These are phyloP conservation scores for Malania oleifera DNA, from an alignment of 164 flowering plant species.

Conservation along the genomic window DNA sequence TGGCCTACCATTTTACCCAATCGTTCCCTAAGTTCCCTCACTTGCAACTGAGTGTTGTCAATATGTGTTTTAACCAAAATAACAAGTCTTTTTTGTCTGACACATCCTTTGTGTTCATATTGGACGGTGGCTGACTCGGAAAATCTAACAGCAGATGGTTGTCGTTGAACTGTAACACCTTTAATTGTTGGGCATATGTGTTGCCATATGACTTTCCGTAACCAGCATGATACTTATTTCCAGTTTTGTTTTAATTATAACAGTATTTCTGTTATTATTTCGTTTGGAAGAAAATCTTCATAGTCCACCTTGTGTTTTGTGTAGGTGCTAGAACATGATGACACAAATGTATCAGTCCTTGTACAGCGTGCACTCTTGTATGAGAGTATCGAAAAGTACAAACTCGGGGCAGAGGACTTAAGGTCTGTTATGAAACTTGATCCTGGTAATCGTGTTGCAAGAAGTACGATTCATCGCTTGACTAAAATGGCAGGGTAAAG, in stretches of 20 bases:
- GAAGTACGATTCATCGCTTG: constrained; percentile 89
- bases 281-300: neutral
- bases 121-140: too few species aligned
- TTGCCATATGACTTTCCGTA: too few species aligned
- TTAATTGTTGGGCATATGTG: too few species aligned
- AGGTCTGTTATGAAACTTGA: constrained; percentile 85
- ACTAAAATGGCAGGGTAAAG: constrained; percentile 61
- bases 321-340: constrained; percentile 77
- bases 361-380: constrained; percentile 94
- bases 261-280: neutral
- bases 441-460: constrained; percentile 88
- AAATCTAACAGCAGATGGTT: too few species aligned
- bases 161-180: too few species aligned
- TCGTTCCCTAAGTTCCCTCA: too few species aligned
- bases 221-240: neutral
- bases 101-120: too few species aligned
- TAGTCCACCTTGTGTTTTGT: constrained; percentile 13
- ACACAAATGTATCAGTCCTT: constrained; percentile 59
- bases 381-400: constrained; percentile 96
- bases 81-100: too few species aligned
- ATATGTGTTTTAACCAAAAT: too few species aligned
- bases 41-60: too few species aligned
- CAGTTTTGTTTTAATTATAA: neutral
- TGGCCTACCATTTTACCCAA: too few species aligned
- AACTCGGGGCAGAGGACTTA: constrained; percentile 95